A percentile compares a stretch with the other conserved stretches of the same genome.
These are phyloP conservation scores for Conticribra weissflogii DNA, from an alignment of 108 stramenopile species.

Conservation along the genomic window DNA sequence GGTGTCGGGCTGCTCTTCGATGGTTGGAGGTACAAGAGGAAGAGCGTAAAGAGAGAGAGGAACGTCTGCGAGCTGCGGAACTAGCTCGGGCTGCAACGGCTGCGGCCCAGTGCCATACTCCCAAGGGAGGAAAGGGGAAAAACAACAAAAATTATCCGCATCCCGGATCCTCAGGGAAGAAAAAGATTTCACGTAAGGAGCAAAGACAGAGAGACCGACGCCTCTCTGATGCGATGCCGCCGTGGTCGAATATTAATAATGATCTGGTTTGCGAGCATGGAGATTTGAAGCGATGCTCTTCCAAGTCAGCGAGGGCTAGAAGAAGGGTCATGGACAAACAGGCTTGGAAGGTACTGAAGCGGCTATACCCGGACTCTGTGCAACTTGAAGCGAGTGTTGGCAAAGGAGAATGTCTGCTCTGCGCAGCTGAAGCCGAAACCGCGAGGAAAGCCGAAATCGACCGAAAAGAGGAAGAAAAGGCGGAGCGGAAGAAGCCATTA, in stretches of 20 bases:
- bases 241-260: slow-evolving; percentile 82
- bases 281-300: slow-evolving; percentile 45
- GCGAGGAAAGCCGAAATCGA: slow-evolving; percentile 55
- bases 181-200: slow-evolving; percentile 84
- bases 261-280: slow-evolving; percentile 74
- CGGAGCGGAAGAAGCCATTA: slow-evolving; percentile 69
- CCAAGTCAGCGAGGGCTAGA: slow-evolving; percentile 75
- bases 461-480: slow-evolving; percentile 62
- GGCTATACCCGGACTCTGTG: slow-evolving; percentile 81
- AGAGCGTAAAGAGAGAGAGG: slow-evolving; percentile 51
- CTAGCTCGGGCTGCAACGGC: slow-evolving; percentile 26
- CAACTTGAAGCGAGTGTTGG: slow-evolving; percentile 60
- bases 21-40: slow-evolving; percentile 87
- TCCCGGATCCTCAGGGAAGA: slow-evolving; percentile 53
- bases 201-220: slow-evolving; percentile 65
- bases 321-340: slow-evolving; percentile 81
- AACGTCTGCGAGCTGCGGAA: slow-evolving; percentile 36
- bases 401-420: slow-evolving; percentile 69
- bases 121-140: slow-evolving; percentile 21
- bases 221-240: slow-evolving; percentile 77
- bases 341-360: slow-evolving; percentile 85
- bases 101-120: slow-evolving; percentile 15
- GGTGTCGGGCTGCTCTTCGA: slow-evolving; percentile 83
- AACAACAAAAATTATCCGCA: slow-evolving; percentile 14
- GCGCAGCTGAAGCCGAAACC: slow-evolving; percentile 71